A percentile compares a stretch with the other conserved stretches of the same genome.
These are phyloP conservation scores for Camellia lanceoleosa DNA, from an alignment of 148 eudicot species.

Conservation along the genomic window DNA sequence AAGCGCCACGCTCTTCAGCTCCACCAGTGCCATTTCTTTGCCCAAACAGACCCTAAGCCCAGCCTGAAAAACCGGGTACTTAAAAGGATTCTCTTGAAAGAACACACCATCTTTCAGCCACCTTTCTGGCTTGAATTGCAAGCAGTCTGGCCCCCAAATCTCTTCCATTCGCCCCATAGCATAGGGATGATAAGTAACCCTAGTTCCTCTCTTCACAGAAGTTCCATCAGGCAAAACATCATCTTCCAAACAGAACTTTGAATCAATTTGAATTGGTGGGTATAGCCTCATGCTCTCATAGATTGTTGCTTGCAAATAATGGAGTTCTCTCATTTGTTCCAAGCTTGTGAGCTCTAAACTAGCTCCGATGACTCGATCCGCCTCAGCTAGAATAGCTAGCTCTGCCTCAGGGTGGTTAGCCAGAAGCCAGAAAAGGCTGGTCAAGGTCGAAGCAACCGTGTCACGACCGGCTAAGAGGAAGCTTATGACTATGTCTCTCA, in stretches of 20 bases:
- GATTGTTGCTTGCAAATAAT: conserved; percentile 55
- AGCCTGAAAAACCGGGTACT: conserved; percentile 75
- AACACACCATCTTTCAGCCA: conserved; percentile 62
- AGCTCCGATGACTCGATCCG: conserved; percentile 29
- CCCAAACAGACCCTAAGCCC: conserved; percentile 73
- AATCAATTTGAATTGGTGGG: conserved; percentile 74
- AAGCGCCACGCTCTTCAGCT: conserved; percentile 48
- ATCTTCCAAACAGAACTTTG: conserved; percentile 54
- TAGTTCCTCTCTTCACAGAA: conserved; percentile 42
- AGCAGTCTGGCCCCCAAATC: conserved; percentile 63
- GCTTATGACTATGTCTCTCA: conserved; percentile 59
- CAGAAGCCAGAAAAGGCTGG: conserved; percentile 45
- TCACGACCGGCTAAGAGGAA: conserved; percentile 67
- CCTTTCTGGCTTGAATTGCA: conserved; percentile 68
- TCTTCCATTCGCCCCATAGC: conserved; percentile 78
- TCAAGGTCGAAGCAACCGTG: conserved; percentile 52
- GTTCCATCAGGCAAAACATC: conserved; percentile 53
- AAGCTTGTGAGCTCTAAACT: conserved; percentile 14
- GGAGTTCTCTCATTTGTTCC: conserved; percentile 41
- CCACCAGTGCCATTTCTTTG: conserved; percentile 66
- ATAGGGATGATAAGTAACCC: conserved; percentile 72
- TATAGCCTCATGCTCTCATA: conserved; percentile 70
- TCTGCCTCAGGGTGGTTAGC: conserved; percentile 39
- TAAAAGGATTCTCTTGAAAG: conserved; percentile 39
- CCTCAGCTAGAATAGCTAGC: conserved; percentile 33